These are phyloP conservation scores for Rhododendron mucronatum DNA, from an alignment of 148 eudicot genomes.

Conservation along the genomic window DNA sequence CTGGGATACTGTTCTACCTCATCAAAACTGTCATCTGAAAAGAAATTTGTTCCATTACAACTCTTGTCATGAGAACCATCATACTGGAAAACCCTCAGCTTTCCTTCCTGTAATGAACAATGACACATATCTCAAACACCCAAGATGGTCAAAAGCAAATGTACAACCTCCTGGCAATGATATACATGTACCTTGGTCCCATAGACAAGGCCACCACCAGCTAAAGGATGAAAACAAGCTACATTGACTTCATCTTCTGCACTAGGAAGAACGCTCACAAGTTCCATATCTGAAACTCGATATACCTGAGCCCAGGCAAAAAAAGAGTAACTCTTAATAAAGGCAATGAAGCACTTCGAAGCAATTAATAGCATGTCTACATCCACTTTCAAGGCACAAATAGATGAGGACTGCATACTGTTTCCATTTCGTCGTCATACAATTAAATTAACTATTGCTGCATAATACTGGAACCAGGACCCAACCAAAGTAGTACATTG, in stretches of 20 bases:
- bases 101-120: slow-evolving; percentile 74
- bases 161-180: not conserved
- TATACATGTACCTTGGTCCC: slow-evolving; percentile 76
- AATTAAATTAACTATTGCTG: not conserved
- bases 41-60: slow-evolving; percentile 11
- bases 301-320: slow-evolving; percentile 50
- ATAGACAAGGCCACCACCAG: slow-evolving; percentile 89
- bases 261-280: slow-evolving; percentile 98
- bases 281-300: slow-evolving; percentile 97
- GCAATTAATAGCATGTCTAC: not conserved
- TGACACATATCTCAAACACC: not conserved
- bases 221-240: slow-evolving; percentile 97
- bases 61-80: slow-evolving; percentile 42
- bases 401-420: not conserved
- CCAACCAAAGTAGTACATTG: not conserved
- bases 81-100: slow-evolving; percentile 82
- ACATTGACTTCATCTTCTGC: slow-evolving; percentile 99
- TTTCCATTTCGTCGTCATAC: not conserved
- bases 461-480: not conserved
- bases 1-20: slow-evolving; percentile 18
- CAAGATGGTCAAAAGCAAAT: not conserved
- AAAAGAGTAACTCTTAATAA: not conserved
- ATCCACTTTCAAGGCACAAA: not conserved
- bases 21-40: slow-evolving; percentile 11
- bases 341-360: not conserved